Percentiles rank a stretch among this genome's conserved stretches.
Evolutionary conservation across 805 yeast species (phyloP).

Genomic region (Debaryomyces prosopidis): DNA sequence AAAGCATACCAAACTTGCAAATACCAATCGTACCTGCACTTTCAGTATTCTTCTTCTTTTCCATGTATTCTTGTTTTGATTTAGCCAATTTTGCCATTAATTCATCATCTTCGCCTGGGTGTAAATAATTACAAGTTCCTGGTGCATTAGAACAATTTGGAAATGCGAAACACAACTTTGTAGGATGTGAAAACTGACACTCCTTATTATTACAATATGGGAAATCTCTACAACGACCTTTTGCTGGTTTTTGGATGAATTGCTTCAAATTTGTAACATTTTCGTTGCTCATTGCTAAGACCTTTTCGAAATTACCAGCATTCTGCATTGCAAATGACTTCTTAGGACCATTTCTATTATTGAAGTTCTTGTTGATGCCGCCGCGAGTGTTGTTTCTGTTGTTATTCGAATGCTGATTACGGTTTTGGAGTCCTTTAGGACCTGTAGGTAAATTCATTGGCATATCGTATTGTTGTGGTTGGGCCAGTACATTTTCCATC

Average conservation of each 20-base stretch:
- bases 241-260: constrained; percentile 49
- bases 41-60: constrained; percentile 39
- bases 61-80: constrained; percentile 52
- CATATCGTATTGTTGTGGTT: neutral
- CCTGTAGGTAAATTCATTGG: constrained; percentile 6
- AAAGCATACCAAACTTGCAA: constrained; percentile 76
- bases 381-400: constrained; percentile 12
- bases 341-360: constrained; percentile 16
- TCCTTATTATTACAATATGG: constrained; percentile 71
- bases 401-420: constrained; percentile 1
- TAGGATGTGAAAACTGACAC: constrained; percentile 80
- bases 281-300: constrained; percentile 34
- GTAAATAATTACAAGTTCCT: constrained; percentile 81
- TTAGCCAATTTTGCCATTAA: constrained; percentile 68
- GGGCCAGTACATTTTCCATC: neutral
- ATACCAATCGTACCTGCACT: constrained; percentile 49
- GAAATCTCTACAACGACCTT: constrained; percentile 67
- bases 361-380: constrained; percentile 21
- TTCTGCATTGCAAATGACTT: constrained; percentile 38
- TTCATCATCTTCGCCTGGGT: constrained; percentile 81
- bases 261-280: constrained; percentile 24
- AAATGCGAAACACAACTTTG: constrained; percentile 68
- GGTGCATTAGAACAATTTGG: constrained; percentile 78
- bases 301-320: constrained; percentile 42
- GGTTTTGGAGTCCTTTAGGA: constrained; percentile 4